Base-by-base conservation (phyloP, 2,329 filamentous ascomycete species). In the Aureobasidium mangrovei region DNA sequence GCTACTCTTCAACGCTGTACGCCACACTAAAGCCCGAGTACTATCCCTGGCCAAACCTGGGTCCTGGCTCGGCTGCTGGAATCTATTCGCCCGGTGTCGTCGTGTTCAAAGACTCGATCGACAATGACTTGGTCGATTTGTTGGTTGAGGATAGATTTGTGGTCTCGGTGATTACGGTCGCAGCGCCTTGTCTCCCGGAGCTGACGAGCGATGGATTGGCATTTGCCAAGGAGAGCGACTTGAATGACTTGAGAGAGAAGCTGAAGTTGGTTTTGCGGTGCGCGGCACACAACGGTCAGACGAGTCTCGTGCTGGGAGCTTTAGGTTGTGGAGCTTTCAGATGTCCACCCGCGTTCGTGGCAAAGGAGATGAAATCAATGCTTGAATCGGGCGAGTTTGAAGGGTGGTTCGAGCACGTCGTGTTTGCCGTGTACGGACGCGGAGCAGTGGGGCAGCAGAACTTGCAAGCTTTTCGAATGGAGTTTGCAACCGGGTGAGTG, bases 361-460 rank as follows among this genome's bases (percentile, higher is more conserved):
- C 41, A 6, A 24, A 3, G 12, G 51, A 45, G 33, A 45, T 53
- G 51, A 36, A 45, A 41, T n/a, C n/a, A 7, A 29, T 53, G 5
- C 7, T 53, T 8, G 53, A 26, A n/a, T 31, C 33, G 26, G 45
- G 41, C 27, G 53, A 55, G 32, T 55, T 55, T 5, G 31, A 40
- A 12, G 53, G 45, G 29, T 55, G 53, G 53, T 55, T 55, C 28
- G 53, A 38, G 29, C 51, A 12, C 18, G 45, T 55, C n/a, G 45
- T 51, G 36, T 55, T 55, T 46, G 53, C 53, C 24, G 40, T 55
- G 2, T 55, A 55, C 31, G 53, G 27, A 2, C 29, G 24, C 4
- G 45, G 45, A 24, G 27, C 28, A 24, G 39, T 40, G 4, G 53
- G 53, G 12, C 28, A 55, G 28, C 33, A 39, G 12, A 55, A 55